These are phyloP conservation scores for Mortierella sp. DNA, from an alignment of 371 early-diverging fungal genomes.

Conservation along the genomic window DNA sequence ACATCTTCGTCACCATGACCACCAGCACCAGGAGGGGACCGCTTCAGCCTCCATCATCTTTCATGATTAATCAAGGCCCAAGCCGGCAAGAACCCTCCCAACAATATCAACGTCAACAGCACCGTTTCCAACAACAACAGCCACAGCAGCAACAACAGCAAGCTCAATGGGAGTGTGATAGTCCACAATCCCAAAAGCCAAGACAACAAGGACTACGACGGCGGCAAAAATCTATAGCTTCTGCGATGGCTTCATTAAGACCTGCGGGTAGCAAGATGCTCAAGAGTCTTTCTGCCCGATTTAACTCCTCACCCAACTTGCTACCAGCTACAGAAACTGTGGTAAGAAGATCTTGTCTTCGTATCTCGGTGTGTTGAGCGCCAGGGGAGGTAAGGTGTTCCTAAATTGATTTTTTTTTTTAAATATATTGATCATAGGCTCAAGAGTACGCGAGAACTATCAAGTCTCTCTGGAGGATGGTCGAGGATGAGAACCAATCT, in stretches of 20 bases:
- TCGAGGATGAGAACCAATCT: constrained; percentile 26
- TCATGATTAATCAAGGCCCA: no score
- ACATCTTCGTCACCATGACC: no score
- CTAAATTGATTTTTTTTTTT: no score
- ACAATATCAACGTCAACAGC: no score
- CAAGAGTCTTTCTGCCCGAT: constrained; percentile 8
- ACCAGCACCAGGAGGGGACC: no score
- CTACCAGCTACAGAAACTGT: constrained; percentile 16
- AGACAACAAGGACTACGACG: neutral
- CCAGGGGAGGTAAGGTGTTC: no score
- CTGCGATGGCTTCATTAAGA: no score
- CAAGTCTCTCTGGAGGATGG: constrained; percentile 34
- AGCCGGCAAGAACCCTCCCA: no score
- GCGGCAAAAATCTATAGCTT: neutral
- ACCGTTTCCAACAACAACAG: neutral
- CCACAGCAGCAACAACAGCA: neutral
- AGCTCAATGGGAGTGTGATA: neutral
- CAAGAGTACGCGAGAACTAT: constrained; percentile 39
- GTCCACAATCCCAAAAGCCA: neutral
- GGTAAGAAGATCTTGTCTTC: neutral
- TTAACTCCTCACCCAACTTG: constrained; percentile 5
- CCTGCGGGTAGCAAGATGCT: constrained; percentile 9
- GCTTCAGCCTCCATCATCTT: no score
- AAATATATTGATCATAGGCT: constrained; percentile 21
- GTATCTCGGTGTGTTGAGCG: neutral